phyloP scores from a whole-genome alignment of 2,329 filamentous ascomycete species.

The Exserohilum turcica region DNA sequence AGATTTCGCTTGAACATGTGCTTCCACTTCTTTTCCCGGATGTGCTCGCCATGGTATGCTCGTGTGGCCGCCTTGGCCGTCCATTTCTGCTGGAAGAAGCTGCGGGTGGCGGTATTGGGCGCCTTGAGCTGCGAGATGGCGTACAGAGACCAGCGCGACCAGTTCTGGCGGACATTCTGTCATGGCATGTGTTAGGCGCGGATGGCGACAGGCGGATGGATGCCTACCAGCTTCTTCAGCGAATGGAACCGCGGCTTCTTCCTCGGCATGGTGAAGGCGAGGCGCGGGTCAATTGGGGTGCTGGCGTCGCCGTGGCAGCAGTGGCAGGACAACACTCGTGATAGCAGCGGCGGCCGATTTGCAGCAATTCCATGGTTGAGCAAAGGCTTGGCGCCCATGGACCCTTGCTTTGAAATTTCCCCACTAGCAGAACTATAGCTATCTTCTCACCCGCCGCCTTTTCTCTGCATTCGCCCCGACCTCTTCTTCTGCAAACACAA shows the following conservation, averaged over 20 bases:
- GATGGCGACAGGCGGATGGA: not conserved
- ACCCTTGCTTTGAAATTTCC: slow-evolving; percentile 17
- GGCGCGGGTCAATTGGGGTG: slow-evolving; percentile 10
- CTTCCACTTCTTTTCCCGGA: slow-evolving; percentile 91
- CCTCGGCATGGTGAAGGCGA: slow-evolving; percentile 46
- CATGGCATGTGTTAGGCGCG: slow-evolving; percentile 14
- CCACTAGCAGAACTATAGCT: slow-evolving; percentile 17
- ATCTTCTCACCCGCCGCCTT: slow-evolving; percentile 7
- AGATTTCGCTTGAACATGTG: slow-evolving; percentile 87
- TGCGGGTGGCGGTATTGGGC: slow-evolving; percentile 53
- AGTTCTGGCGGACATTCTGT: slow-evolving; percentile 92
- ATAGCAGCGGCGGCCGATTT: slow-evolving; percentile 11
- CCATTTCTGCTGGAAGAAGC: slow-evolving; percentile 99
- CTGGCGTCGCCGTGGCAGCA: slow-evolving; percentile 4
- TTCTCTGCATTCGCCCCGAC: slow-evolving; percentile 5
- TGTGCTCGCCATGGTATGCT: slow-evolving; percentile 92
- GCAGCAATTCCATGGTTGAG: slow-evolving; percentile 7
- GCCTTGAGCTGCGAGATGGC: slow-evolving; percentile 69
- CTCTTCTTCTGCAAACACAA: not conserved
- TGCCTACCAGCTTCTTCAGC: slow-evolving; percentile 67
- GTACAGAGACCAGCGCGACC: slow-evolving; percentile 97
- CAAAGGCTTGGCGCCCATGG: slow-evolving; percentile 5
- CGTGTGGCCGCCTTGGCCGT: slow-evolving; percentile 80
- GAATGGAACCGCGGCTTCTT: slow-evolving; percentile 65
- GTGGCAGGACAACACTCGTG: slow-evolving; percentile 14